Base-by-base conservation (phyloP, 2,329 filamentous ascomycete species). In the Xylariaceae sp. region DNA sequence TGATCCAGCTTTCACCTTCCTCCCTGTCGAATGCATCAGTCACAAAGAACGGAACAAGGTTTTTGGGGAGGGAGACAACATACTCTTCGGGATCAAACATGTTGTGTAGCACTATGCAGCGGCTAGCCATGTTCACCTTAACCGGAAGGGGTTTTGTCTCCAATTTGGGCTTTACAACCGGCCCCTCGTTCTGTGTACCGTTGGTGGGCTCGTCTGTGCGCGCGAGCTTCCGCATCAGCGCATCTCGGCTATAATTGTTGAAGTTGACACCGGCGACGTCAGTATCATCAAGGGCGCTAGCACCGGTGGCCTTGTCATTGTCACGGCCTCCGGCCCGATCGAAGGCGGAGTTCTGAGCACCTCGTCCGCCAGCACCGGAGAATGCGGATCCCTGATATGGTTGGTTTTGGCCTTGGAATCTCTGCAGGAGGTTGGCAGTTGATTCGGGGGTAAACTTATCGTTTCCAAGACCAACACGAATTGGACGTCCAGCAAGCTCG, bases 361-460 rank as follows among this genome's bases (percentile, higher is more conserved):
- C 88, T 57, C 89, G 86, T 47, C 88, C 88, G 56, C 89, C 89
- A 50, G 85, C 81, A 52, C 90, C 89, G 45, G 88, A 94, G 65
- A 96, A 95, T 36, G 85, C 80, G 47, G 89, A 96, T 61, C 88
- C 88, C 70, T 94, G 88, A 64, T 82, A 92, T 62, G 78, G 76
- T 66, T 75, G 74, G 66, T 79, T 81, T 65, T 85, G 83, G 61
- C 85, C 83, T 64, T 88, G 85, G 72, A 94, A 94, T 68, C 88
- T 88, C 71, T 94, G 88, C 60, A 94, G 72, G 62, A 94, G 78
- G 68, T 87, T 89, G 64, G 88, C 85, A 66, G 88, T 95, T 67
- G 88, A 92, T 70, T 97, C 92, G 59, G 89, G 85, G 67, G 89
- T 97, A 69, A 97, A 97, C 79, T 97, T 97, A 85, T 98, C 92